Evolutionary conservation across 2,329 filamentous ascomycete genomes (phyloP).

Genomic region (Talaromyces sp.): DNA sequence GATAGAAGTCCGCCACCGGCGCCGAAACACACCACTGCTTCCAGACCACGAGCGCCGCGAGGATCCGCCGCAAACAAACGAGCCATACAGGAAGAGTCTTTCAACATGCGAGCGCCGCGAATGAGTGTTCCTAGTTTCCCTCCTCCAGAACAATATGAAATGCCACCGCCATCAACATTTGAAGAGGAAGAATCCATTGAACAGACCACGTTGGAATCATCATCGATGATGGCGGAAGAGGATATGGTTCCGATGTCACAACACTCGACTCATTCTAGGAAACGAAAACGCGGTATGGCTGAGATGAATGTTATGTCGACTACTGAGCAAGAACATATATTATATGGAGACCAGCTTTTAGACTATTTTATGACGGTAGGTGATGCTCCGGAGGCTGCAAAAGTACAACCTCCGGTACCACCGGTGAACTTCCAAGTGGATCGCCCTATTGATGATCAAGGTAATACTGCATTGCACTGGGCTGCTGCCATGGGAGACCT

Average conservation of each 20-base stretch:
- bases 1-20: slow-evolving; percentile 87
- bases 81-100: slow-evolving; percentile 29
- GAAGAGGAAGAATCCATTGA: slow-evolving; percentile 79
- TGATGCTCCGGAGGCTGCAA: slow-evolving; percentile 64
- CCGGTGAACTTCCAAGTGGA: slow-evolving; percentile 85
- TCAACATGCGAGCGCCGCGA: slow-evolving; percentile 31
- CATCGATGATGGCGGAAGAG: slow-evolving; percentile 81
- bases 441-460: slow-evolving; percentile 87
- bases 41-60: slow-evolving; percentile 73
- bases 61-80: slow-evolving; percentile 61
- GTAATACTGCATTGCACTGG: slow-evolving; percentile 93
- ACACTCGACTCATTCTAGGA: slow-evolving; percentile 55
- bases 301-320: slow-evolving; percentile 55
- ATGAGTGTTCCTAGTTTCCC: slow-evolving; percentile 38
- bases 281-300: slow-evolving; percentile 73
- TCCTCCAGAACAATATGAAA: slow-evolving; percentile 66
- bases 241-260: slow-evolving; percentile 71
- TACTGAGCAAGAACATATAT: slow-evolving; percentile 77
- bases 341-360: slow-evolving; percentile 88
- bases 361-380: slow-evolving; percentile 93
- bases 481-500: slow-evolving; percentile 96
- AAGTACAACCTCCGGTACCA: slow-evolving; percentile 64
- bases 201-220: slow-evolving; percentile 76
- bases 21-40: slow-evolving; percentile 76
- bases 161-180: slow-evolving; percentile 53